Base-by-base conservation (phyloP, 2,329 filamentous ascomycete species). In the Neofusicoccum laricinum region DNA sequence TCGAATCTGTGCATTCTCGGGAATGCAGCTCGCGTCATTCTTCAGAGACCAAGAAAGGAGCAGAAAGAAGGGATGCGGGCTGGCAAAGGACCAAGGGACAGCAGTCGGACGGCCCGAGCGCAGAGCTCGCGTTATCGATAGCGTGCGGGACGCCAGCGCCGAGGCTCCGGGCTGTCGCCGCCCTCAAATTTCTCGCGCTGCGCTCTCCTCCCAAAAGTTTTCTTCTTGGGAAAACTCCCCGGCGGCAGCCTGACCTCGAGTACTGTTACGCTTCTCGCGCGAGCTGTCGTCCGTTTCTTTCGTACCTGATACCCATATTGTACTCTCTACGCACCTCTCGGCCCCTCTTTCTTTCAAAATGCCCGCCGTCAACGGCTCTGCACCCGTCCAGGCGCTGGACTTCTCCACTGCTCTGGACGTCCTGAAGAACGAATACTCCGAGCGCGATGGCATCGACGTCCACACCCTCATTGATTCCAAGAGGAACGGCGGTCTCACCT, bases 401-500 rank as follows among this genome's bases (percentile, higher is more conserved):
- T 85, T 85, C 83, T 82, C 84, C 76, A 89, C 84, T 75, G 95
- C 94, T 68, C 81, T 93, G 68, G 89, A 96, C 75, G 81, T 93
- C 70, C 86, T 98, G 77, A 86, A 90, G 78, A 80, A 79, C 66
- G 87, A 94, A 75, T 97, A 97, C 79, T 77, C 88, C 69, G 84
- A 85, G 77, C 85, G 82, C 71, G 95, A 99, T 87, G 95, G 95
- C 66, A 89, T 99, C 72, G 88, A 92, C 76, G 87, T 96, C 73
- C 84, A 92, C 75, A 89, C 92, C 69, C 85, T 99, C 72, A 88
- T 98, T 78, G 91, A 99, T 82, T 93, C 94, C 70, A 90, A 90
- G 82, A 90, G 89, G 80, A 91, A 93, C 75, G 95, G 95, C 67
- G 95, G 95, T 73, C 85, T 99, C 75, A 98, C 94, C 66, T 99